phyloP scores from a whole-genome alignment of 2,329 filamentous ascomycete species.

The Fusarium pininemorale region DNA sequence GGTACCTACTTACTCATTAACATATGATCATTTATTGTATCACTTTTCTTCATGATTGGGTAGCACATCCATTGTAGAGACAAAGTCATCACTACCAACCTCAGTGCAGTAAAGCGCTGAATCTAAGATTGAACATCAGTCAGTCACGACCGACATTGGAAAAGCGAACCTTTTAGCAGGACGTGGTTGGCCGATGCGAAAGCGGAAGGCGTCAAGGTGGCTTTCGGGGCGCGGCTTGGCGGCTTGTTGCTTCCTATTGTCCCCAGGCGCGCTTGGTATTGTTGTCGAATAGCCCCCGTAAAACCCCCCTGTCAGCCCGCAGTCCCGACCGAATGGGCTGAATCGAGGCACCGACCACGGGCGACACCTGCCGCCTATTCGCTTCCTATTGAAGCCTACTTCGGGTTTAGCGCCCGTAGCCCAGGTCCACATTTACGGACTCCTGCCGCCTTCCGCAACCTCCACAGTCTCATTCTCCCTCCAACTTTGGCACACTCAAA shows the following conservation, averaged over 20 bases:
- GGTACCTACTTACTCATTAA: background rate
- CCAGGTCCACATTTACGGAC: conserved; percentile 29
- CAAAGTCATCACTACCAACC: background rate
- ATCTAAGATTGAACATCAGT: background rate
- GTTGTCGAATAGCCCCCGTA: conserved; percentile 38
- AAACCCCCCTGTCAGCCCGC: conserved; percentile 5
- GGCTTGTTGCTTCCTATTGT: conserved; percentile 45
- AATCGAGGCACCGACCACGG: conserved; percentile 25
- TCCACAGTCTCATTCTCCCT: conserved; percentile 12
- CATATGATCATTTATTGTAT: background rate
- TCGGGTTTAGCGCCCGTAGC: conserved; percentile 44
- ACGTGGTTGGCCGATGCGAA: background rate
- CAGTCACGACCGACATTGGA: conserved; percentile 11
- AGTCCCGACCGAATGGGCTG: conserved; percentile 36
- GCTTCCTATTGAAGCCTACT: conserved; percentile 40
- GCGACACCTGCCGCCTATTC: conserved; percentile 39
- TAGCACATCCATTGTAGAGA: background rate
- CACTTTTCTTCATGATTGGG: background rate
- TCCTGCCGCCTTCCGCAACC: conserved; percentile 14
- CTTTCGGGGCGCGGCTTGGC: conserved; percentile 23
- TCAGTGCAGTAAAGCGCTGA: background rate
- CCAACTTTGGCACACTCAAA: background rate
- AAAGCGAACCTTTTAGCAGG: background rate
- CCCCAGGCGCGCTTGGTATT: conserved; percentile 43
- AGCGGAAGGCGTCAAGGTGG: conserved; percentile 10